A percentile compares a stretch with the other conserved stretches of the same genome.
Evolutionary conservation across 164 flowering plant genomes (phyloP).

Genomic region (Magnolia sinica): DNA sequence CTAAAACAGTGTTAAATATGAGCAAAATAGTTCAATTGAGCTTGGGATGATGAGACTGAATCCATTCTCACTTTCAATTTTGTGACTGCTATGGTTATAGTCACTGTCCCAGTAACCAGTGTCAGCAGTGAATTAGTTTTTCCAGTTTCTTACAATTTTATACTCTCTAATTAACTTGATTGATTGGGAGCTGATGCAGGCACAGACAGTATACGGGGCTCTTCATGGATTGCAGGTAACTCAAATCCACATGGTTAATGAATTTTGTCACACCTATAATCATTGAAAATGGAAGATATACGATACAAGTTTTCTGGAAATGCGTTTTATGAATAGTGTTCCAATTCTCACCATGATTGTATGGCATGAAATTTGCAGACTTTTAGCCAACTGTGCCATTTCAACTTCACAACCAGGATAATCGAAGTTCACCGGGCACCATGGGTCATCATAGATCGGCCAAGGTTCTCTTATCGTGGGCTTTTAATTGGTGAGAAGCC

Average conservation of each 20-base stretch:
- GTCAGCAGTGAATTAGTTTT: background rate
- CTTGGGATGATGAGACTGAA: no score
- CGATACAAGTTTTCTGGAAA: background rate
- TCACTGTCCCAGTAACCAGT: background rate
- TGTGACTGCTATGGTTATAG: no score
- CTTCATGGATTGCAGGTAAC: slow-evolving; percentile 83
- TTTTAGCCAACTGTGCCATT: slow-evolving; percentile 74
- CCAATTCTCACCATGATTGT: background rate
- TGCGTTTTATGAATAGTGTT: background rate
- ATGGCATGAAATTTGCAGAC: slow-evolving; percentile 48
- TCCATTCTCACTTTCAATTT: no score
- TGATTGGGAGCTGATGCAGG: slow-evolving; percentile 44
- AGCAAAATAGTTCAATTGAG: no score
- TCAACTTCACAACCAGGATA: slow-evolving; percentile 44
- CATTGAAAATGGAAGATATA: background rate
- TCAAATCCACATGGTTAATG: background rate
- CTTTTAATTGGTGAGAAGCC: slow-evolving; percentile 70
- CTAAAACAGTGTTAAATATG: no score
- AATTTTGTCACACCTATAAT: background rate
- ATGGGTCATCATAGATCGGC: slow-evolving; percentile 63
- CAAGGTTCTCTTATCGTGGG: slow-evolving; percentile 81
- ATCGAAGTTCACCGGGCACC: slow-evolving; percentile 60
- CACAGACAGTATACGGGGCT: slow-evolving; percentile 84
- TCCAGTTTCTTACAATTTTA: background rate
- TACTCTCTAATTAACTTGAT: background rate